phyloP scores from a whole-genome alignment of 1,139 yeast genomes.

The Geotrichum cucujoidarum region DNA sequence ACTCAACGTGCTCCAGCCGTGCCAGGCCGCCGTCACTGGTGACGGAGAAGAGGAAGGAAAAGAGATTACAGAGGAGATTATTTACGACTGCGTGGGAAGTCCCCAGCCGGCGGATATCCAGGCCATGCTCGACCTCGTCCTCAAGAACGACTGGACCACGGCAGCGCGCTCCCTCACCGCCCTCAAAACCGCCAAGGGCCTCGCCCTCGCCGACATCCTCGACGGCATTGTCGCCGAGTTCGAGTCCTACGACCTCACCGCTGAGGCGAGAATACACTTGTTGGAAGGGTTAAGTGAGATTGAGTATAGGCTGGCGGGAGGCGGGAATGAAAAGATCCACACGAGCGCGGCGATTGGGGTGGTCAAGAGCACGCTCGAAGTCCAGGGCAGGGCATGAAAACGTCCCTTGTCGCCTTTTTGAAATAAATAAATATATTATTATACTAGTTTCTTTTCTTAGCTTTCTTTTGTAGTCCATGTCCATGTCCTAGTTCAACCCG shows the following conservation, averaged over 20 bases:
- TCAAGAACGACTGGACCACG: slow-evolving; percentile 86
- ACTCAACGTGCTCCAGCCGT: slow-evolving; percentile 88
- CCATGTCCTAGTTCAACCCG: slow-evolving; percentile 7
- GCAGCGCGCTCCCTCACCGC: slow-evolving; percentile 60
- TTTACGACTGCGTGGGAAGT: slow-evolving; percentile 93
- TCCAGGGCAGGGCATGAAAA: slow-evolving; percentile 24
- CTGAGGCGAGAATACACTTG: slow-evolving; percentile 56
- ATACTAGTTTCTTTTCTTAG: neutral
- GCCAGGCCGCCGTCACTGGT: slow-evolving; percentile 67
- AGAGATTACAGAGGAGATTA: slow-evolving; percentile 61
- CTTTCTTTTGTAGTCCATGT: no score
- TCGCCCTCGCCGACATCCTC: slow-evolving; percentile 82
- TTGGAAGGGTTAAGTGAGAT: slow-evolving; percentile 73
- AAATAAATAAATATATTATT: neutral
- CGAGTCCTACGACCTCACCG: slow-evolving; percentile 59
- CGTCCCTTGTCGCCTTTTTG: neutral
- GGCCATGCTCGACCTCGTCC: slow-evolving; percentile 64
- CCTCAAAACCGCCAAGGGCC: slow-evolving; percentile 67
- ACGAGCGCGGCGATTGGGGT: slow-evolving; percentile 88
- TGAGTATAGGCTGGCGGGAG: slow-evolving; percentile 85
- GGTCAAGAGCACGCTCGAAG: slow-evolving; percentile 55
- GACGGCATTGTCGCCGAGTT: slow-evolving; percentile 69
- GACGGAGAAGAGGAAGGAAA: slow-evolving; percentile 39
- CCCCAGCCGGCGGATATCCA: slow-evolving; percentile 87
- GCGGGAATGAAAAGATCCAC: slow-evolving; percentile 89